Evolutionary conservation across 2,329 filamentous ascomycete species (phyloP).

Genomic region (Dothideomycetidae sp.): DNA sequence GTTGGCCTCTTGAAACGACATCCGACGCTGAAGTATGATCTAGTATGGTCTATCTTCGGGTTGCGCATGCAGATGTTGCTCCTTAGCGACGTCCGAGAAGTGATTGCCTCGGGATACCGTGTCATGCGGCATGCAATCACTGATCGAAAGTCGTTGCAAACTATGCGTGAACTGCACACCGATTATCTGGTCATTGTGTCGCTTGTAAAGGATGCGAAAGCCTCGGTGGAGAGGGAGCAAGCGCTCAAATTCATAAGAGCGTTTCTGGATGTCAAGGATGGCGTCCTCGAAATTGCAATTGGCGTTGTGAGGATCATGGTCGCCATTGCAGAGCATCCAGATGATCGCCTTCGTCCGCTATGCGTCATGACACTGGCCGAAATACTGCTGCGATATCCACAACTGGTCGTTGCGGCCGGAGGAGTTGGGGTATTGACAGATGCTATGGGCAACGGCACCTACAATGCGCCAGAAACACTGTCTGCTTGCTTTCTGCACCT

Average conservation of each 20-base stretch:
- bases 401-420: constrained; percentile 65
- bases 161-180: constrained; percentile 74
- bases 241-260: constrained; percentile 91
- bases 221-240: constrained; percentile 93
- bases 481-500: constrained; percentile 80
- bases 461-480: constrained; percentile 82
- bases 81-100: constrained; percentile 86
- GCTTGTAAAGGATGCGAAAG: constrained; percentile 86
- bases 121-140: constrained; percentile 91
- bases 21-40: constrained; percentile 86
- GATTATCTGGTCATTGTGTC: constrained; percentile 88
- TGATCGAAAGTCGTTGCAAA: constrained; percentile 75
- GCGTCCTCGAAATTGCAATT: constrained; percentile 72
- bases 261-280: constrained; percentile 90
- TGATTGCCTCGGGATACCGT: constrained; percentile 85
- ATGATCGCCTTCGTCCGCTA: constrained; percentile 77
- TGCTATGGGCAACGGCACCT: constrained; percentile 75
- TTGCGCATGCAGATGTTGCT: constrained; percentile 90
- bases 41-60: constrained; percentile 92
- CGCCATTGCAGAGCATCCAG: constrained; percentile 71
- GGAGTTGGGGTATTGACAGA: constrained; percentile 83
- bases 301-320: constrained; percentile 81
- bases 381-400: constrained; percentile 74
- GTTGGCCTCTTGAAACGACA: constrained; percentile 95
- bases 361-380: constrained; percentile 88